A percentile compares a stretch with the other conserved stretches of the same genome.
phyloP scores from a whole-genome alignment of 306 rosid species.

The Pterocarpus santalinus region DNA sequence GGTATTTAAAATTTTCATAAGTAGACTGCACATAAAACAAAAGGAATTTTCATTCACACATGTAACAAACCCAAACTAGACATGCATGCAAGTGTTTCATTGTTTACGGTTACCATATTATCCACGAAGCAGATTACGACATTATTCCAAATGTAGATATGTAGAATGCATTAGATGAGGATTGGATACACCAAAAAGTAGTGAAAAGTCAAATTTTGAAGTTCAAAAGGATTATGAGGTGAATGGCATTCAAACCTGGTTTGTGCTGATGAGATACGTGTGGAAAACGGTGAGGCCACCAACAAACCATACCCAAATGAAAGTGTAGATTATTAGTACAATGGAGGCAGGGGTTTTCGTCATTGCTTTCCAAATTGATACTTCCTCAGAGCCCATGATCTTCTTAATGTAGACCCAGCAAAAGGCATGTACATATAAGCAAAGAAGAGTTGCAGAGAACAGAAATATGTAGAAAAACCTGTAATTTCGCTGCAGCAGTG shows the following conservation, averaged over 20 bases:
- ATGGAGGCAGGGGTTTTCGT: conserved; percentile 76
- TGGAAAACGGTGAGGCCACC: conserved; percentile 78
- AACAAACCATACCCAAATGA: conserved; percentile 74
- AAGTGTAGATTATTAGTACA: conserved; percentile 64
- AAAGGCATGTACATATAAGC: conserved; percentile 74
- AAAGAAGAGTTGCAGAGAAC: conserved; percentile 68
- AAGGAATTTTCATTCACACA: conserved; percentile 9
- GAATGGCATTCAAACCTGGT: conserved; percentile 63
- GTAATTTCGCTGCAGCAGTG: conserved; percentile 73
- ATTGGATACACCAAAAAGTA: neutral
- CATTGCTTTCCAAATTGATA: conserved; percentile 76
- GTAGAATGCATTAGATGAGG: neutral
- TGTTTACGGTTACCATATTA: neutral
- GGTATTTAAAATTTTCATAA: conserved; percentile 79
- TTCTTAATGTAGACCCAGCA: conserved; percentile 77
- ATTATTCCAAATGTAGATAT: neutral
- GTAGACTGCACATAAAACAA: conserved; percentile 67
- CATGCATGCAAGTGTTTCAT: neutral
- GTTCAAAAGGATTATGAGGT: neutral
- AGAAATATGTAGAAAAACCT: conserved; percentile 78
- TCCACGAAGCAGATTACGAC: neutral
- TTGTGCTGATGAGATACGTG: conserved; percentile 77
- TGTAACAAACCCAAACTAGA: conserved; percentile 24
- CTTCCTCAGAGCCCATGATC: conserved; percentile 61
- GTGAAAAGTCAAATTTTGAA: neutral